Base-by-base conservation (phyloP, 192 early-diverging fungal species). In the Rhizophlyctis rosea region DNA sequence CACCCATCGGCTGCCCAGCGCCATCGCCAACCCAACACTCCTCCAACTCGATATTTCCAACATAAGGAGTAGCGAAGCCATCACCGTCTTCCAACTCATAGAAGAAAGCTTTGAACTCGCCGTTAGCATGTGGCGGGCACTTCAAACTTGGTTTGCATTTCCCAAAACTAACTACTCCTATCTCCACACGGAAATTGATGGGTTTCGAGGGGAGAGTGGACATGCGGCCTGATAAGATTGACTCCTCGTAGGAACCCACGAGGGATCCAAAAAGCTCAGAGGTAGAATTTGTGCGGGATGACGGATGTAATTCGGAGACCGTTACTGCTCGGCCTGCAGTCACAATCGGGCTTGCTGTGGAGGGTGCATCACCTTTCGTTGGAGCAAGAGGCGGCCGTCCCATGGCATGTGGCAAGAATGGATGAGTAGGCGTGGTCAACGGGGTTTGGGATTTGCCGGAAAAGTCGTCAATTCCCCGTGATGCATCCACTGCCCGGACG, bases 171-270 rank as follows among this genome's bases (percentile, higher is more conserved):
- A 90, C 64, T 7, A 81, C 86, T 1, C 89, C 88, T 44, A 92
- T 84, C 35, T 90, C 86, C 9, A 84, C 78, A 27, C 78, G 63
- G 58, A 91, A 91, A 13, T 72, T 70, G 39, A 92, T 74, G 13
- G 91, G 91, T 31, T 84, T 81, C 2, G 85, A 87, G 2, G 91
- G 91, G 18, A 84, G 62, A 0, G 88, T 83, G 1, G 88, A 89
- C 87, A 92, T 88, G 36, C 90, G 70, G 30, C 90, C 88, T 34
- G 70, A 83, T 0, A 92, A 74, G 24, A 92, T 82, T 0, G 87
- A 89, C 67, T 92, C 90, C 62, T 84, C 82, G 57, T 84, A 84
- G 2, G 72, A 75, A 5, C 82, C 81, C 2, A 84, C 72, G 11
- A 83, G 57, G n/a, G 70, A 35, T 34, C 77, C 79, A 54, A 65